Base-by-base conservation (phyloP, 768 basidiomycete species). In the Lactarius pseudohatsudake region DNA sequence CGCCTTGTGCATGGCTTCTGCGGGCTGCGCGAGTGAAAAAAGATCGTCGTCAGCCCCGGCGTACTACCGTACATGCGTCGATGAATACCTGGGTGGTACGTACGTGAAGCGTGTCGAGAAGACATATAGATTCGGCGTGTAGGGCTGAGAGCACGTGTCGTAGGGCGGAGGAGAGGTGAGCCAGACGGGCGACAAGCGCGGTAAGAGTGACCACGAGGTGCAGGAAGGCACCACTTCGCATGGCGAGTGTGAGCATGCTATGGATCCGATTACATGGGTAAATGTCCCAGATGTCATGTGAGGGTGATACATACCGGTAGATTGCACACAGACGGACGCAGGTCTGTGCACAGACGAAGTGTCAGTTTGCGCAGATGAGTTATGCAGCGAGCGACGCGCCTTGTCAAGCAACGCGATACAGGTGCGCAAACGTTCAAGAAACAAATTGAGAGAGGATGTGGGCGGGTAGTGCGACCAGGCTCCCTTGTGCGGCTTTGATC, bases 141-240 rank as follows among this genome's bases (percentile, higher is more conserved):
- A 69, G 34, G 8, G 43, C 28, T 10, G 54, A 60, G 16, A 69
- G 41, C 22, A 40, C 60, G 43, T 55, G 13, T 4, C 59, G 55
- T 10, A 69, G 2, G 11, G 57, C 65, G 26, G 57, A 54, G n/a
- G 61, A 58, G 9, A 70, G 61, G 20, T 64, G 68, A 3, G 59
- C 56, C 73, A 90, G 75, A 64, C 91, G 82, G 3, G 88, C 88
- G 54, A 82, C 76, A 45, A 90, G 81, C 15, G 86, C 89, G 28
- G 80, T 78, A 50, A 92, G 79, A 5, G 84, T 77, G 56, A 94
- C 72, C n/a, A 87, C 75, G 18, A 90, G 73, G 67, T 89, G 88
- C 15, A 89, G 78, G 72, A 94, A 94, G 20, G 90, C 86, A 20
- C 87, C 90, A 0, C 85, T 82, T 73, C 88, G 89, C 80, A 93